Conservation (phyloP, 139 green algal species). For the Desmodesmus armatus region DNA sequence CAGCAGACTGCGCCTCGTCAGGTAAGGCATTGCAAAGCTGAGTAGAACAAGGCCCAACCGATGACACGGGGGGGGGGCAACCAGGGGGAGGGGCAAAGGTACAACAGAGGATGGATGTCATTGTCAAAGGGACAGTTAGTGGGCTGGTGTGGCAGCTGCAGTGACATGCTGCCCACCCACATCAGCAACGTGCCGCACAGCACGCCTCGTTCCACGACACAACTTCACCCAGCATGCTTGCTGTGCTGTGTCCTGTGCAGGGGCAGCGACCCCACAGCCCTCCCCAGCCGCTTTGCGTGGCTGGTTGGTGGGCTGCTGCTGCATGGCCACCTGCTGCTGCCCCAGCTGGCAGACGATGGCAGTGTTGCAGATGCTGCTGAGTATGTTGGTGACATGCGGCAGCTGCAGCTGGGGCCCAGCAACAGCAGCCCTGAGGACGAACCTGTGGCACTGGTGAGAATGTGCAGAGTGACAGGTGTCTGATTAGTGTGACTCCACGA, state of each 20-base stretch:
- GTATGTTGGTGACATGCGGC: slow-evolving; percentile 46
- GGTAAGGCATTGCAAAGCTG: slow-evolving; percentile 4
- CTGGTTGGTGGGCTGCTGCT: slow-evolving; percentile 58
- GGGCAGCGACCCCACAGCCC: background rate
- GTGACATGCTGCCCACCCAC: background rate
- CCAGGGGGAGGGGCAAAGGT: no score
- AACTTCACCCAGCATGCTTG: no score
- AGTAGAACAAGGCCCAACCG: no score
- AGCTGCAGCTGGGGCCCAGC: slow-evolving; percentile 24
- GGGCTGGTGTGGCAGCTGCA: background rate
- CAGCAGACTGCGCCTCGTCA: slow-evolving; percentile 58
- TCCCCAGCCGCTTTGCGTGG: slow-evolving; percentile 60
- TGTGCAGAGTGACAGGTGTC: no score
- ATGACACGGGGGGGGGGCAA: no score
- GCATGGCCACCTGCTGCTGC: slow-evolving; percentile 59
- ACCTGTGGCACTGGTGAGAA: slow-evolving; percentile 29
- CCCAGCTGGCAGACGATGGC: slow-evolving; percentile 18
- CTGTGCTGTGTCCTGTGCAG: background rate
- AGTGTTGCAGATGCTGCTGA: slow-evolving; percentile 10
- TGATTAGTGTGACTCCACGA: no score
- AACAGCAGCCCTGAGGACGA: slow-evolving; percentile 40
- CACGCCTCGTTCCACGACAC: no score
- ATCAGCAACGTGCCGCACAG: no score
- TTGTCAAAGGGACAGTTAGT: no score
- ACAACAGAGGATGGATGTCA: no score